Evolutionary conservation across 2,329 filamentous ascomycete genomes (phyloP).

Genomic region (Trichophyton verrucosum): DNA sequence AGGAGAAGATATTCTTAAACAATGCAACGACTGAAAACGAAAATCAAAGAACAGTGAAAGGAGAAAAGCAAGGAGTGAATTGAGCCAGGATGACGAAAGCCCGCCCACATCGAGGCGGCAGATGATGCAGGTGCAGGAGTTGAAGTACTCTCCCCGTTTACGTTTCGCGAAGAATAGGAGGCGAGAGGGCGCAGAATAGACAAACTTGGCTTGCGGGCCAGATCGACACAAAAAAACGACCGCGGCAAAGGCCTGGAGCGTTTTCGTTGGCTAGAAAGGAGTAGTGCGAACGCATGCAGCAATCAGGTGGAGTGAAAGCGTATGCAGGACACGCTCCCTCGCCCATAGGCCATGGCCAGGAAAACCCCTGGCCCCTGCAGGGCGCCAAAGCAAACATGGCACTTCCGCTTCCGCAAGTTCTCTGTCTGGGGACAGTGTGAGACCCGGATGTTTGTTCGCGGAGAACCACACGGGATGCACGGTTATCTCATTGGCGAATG

Average conservation of each 20-base stretch:
- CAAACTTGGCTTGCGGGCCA: background rate
- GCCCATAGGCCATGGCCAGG: background rate
- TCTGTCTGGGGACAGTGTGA: background rate
- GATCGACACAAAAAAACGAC: background rate
- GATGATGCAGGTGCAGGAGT: background rate
- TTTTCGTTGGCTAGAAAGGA: background rate
- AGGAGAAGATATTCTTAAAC: background rate
- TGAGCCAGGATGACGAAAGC: background rate
- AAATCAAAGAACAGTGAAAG: background rate
- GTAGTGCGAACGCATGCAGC: too few species aligned
- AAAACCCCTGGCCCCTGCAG: background rate
- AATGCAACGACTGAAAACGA: background rate
- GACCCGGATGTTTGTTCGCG: background rate
- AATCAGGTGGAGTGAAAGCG: background rate
- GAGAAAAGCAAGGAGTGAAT: background rate
- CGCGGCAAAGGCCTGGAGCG: background rate
- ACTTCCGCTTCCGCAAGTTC: background rate
- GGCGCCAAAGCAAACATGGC: slow-evolving; percentile 1
- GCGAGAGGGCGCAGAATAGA: background rate
- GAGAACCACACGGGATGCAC: background rate
- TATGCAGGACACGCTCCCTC: background rate
- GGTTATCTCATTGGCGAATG: too few species aligned
- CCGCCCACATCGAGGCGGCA: background rate
- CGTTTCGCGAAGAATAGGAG: background rate
- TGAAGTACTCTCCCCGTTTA: background rate